A percentile compares a stretch with the other conserved stretches of the same genome.
phyloP scores from a whole-genome alignment of 2,329 filamentous ascomycete genomes.

The Trematosphaeria pertusa region DNA sequence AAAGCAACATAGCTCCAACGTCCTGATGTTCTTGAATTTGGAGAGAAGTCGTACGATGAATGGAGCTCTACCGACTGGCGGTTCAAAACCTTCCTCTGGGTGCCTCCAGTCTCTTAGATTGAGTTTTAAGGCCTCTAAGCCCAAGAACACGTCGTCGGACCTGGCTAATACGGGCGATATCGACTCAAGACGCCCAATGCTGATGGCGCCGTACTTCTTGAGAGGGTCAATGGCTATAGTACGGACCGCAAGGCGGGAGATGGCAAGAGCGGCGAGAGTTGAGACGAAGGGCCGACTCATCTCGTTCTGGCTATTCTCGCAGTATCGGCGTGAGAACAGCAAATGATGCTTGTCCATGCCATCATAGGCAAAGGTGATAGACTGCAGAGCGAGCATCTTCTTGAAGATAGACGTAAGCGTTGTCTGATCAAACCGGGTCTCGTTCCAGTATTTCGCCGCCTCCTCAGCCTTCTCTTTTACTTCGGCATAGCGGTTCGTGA shows the following conservation, averaged over 20 bases:
- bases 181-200: conserved; percentile 25
- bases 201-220: conserved; percentile 20
- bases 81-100: conserved; percentile 30
- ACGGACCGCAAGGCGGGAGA: conserved; percentile 15
- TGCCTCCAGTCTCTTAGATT: conserved; percentile 39
- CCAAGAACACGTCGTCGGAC: conserved; percentile 14
- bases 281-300: conserved; percentile 29
- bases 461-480: conserved; percentile 12
- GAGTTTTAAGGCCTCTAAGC: conserved; percentile 22
- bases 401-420: conserved; percentile 24
- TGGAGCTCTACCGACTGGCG: conserved; percentile 21
- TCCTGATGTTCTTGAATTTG: conserved; percentile 24
- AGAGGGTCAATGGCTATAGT: conserved; percentile 13
- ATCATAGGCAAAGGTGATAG: conserved; percentile 22
- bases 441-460: conserved; percentile 29
- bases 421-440: conserved; percentile 33
- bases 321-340: conserved; percentile 18
- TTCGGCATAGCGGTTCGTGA: not conserved
- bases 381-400: conserved; percentile 21
- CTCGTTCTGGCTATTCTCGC: conserved; percentile 27
- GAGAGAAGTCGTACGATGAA: conserved; percentile 38
- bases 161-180: conserved; percentile 16
- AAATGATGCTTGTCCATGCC: conserved; percentile 17
- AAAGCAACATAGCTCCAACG: conserved; percentile 30
- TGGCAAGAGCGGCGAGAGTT: conserved; percentile 22